Percentiles rank a stretch among this genome's conserved stretches.
phyloP scores from a whole-genome alignment of 2,329 filamentous ascomycete genomes.

The Penicillium janthinellum region DNA sequence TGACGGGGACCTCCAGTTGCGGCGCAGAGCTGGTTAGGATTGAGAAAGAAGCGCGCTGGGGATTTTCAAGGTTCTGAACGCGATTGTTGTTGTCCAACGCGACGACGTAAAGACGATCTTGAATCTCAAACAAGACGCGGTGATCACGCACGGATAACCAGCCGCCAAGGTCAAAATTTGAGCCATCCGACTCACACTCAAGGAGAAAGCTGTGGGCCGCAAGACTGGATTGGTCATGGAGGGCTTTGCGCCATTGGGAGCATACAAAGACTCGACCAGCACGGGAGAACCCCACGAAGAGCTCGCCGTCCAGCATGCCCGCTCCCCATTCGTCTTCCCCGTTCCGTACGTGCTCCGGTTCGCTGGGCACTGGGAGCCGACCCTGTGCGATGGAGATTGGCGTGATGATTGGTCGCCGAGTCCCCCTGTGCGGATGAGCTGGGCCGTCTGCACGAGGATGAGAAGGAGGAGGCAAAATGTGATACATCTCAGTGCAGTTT shows the following conservation, averaged over 20 bases:
- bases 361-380: conserved; percentile 26
- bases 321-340: conserved; percentile 52
- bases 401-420: conserved; percentile 29
- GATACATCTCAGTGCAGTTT: conserved; percentile 35
- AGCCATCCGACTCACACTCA: conserved; percentile 46
- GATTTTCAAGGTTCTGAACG: conserved; percentile 24
- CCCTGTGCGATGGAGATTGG: conserved; percentile 33
- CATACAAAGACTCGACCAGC: conserved; percentile 49
- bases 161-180: conserved; percentile 50
- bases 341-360: conserved; percentile 30
- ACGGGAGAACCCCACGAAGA: conserved; percentile 49
- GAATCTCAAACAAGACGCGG: conserved; percentile 48
- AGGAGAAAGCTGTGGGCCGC: conserved; percentile 37
- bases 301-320: conserved; percentile 45
- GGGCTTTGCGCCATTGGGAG: conserved; percentile 45
- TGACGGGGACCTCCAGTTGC: conserved; percentile 47
- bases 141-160: conserved; percentile 49
- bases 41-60: conserved; percentile 34
- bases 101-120: conserved; percentile 48
- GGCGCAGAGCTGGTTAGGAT: conserved; percentile 40
- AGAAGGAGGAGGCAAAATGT: conserved; percentile 33
- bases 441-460: conserved; percentile 11
- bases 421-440: conserved; percentile 17
- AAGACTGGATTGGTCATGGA: conserved; percentile 32
- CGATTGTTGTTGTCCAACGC: conserved; percentile 40